phyloP scores from a whole-genome alignment of 2,329 filamentous ascomycete genomes.

The Colletotrichum spinosum region DNA sequence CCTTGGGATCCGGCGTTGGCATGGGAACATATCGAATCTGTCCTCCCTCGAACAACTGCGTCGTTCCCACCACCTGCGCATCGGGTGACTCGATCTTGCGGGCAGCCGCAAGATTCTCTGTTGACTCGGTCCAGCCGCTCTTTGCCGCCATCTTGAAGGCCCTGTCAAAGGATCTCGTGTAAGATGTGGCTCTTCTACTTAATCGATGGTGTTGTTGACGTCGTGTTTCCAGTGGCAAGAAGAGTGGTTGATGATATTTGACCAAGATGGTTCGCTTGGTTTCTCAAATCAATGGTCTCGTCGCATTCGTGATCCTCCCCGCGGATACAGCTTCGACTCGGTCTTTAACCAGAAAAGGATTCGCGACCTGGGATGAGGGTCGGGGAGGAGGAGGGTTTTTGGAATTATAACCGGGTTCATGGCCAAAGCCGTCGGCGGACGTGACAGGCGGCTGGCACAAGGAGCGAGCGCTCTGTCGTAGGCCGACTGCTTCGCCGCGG shows the following conservation, averaged over 20 bases:
- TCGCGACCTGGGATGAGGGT: neutral
- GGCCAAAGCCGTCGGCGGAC: slow-evolving; percentile 4
- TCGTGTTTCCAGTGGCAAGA: neutral
- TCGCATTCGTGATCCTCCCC: slow-evolving; percentile 32
- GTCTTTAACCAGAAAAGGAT: slow-evolving; percentile 10
- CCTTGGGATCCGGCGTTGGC: slow-evolving; percentile 47
- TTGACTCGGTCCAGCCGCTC: slow-evolving; percentile 39
- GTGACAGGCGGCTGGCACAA: slow-evolving; percentile 30
- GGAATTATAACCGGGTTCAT: slow-evolving; percentile 27
- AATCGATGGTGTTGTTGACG: slow-evolving; percentile 9
- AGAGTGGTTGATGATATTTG: neutral
- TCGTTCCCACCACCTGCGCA: slow-evolving; percentile 42
- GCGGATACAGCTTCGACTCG: slow-evolving; percentile 17
- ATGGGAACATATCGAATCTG: slow-evolving; percentile 42
- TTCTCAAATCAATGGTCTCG: slow-evolving; percentile 9
- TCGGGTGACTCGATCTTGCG: slow-evolving; percentile 38
- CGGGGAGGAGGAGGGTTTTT: slow-evolving; percentile 17
- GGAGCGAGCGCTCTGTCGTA: slow-evolving; percentile 35
- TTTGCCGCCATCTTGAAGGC: slow-evolving; percentile 34
- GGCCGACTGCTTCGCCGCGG: slow-evolving; percentile 21
- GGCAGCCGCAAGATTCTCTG: slow-evolving; percentile 37
- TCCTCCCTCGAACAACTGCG: slow-evolving; percentile 40
- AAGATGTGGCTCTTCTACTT: neutral
- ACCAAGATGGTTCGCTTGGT: neutral
- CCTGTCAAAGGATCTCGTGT: slow-evolving; percentile 14